A percentile compares a stretch with the other conserved stretches of the same genome.
phyloP scores from a whole-genome alignment of 192 early-diverging fungal species.

The Phlyctochytrium bullatum region DNA sequence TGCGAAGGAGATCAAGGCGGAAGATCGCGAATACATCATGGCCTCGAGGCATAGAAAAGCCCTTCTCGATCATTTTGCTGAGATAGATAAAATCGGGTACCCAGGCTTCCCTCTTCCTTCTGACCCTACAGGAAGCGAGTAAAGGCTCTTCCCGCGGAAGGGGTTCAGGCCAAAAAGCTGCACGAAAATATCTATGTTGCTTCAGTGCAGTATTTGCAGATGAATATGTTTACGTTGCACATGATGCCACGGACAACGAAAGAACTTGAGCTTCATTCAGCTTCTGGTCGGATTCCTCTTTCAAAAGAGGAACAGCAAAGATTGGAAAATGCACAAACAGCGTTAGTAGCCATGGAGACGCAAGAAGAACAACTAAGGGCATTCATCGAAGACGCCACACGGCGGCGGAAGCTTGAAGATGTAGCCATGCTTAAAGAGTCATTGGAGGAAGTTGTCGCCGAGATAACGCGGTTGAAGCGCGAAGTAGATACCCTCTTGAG shows the following conservation, averaged over 20 bases:
- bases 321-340: slow-evolving; percentile 15
- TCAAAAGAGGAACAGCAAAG: slow-evolving; percentile 5
- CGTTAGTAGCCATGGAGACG: slow-evolving; percentile 30
- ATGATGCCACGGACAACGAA: slow-evolving; percentile 42
- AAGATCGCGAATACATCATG: slow-evolving; percentile 43
- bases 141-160: slow-evolving; percentile 35
- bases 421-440: slow-evolving; percentile 29
- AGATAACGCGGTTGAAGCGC: slow-evolving; percentile 23
- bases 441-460: slow-evolving; percentile 39
- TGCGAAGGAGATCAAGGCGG: slow-evolving; percentile 20
- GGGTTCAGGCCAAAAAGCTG: slow-evolving; percentile 21
- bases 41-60: slow-evolving; percentile 39
- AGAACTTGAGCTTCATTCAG: neutral
- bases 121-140: slow-evolving; percentile 36
- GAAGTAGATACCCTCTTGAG: slow-evolving; percentile 3
- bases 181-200: slow-evolving; percentile 35
- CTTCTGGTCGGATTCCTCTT: neutral
- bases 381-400: slow-evolving; percentile 34
- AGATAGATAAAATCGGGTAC: slow-evolving; percentile 47
- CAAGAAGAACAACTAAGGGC: slow-evolving; percentile 30
- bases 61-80: slow-evolving; percentile 47
- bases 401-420: slow-evolving; percentile 42
- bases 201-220: slow-evolving; percentile 47
- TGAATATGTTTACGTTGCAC: slow-evolving; percentile 53
- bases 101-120: neutral